Evolutionary conservation across 306 rosid species (phyloP), one percentile per base, ranked within the genome.

Genomic region (Cucurbita argyrosperma): DNA sequence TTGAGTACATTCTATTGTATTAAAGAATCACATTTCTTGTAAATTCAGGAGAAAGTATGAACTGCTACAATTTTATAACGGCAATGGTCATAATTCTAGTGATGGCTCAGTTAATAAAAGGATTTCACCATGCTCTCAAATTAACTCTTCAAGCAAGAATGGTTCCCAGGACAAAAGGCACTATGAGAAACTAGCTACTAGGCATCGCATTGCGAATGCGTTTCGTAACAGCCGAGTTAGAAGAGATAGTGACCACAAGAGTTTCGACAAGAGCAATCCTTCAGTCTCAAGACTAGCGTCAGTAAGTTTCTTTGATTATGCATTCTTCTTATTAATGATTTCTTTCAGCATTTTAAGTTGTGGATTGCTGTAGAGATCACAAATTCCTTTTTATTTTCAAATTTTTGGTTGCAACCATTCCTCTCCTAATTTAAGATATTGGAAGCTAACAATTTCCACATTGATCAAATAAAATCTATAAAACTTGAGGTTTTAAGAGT

Each of bases 21-120:
- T 70, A 21, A 70, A 30, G 60, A 74, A 47, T 60, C 42, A 47
- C 42, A 74, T 26, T 57, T 59, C 46, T 61, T 74, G 78, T 35
- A 78, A 75, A 56, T 19, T 80, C 84, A 94, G 98, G 92, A 87
- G 86, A 82, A 94, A 94, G 79, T 94, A 94, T 59, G 98, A 89
- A 83, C 55, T 70, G 83, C 85, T 49, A 49, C 85, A 89, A 37
- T 94, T 90, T 79, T 38, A 71, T 42, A 71, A 37, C 11, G 13
- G 67, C 53, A 78, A 40, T 6, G 85, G 84, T 23, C 75, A 69
- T 3, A 5, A 73, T 54, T 52, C 82, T 37, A 78, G 89, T 15
- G 46, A 35, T 35, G 18, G 16, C 46, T 14, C 60, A 70, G 15
- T 49, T 47, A 82, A 80, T 46, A 81, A 78, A 80, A 88, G 80